Percentiles rank a stretch among this genome's conserved stretches.
phyloP scores from a whole-genome alignment of 805 yeast species.

The Ogataea ganodermae region DNA sequence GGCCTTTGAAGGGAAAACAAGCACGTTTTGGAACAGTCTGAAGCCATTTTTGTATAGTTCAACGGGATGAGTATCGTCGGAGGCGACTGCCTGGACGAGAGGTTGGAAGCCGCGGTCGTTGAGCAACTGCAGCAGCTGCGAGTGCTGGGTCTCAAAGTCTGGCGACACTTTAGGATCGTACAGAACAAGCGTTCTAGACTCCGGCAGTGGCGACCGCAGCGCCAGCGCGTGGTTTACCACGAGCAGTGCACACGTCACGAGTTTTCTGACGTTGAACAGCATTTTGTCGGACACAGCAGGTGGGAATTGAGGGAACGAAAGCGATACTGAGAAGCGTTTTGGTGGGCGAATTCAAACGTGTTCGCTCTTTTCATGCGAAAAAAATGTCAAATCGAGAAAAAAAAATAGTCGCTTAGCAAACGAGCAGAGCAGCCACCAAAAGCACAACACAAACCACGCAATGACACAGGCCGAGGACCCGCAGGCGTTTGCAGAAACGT shows the following conservation, averaged over 20 bases:
- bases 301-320: neutral
- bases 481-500: conserved; percentile 53
- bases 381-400: conserved; percentile 15
- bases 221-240: conserved; percentile 17
- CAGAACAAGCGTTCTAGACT: conserved; percentile 26
- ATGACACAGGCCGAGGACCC: conserved; percentile 19
- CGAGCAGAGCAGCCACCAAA: neutral
- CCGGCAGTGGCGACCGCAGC: conserved; percentile 20
- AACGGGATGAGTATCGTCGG: conserved; percentile 12
- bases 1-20: conserved; percentile 60
- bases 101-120: conserved; percentile 17
- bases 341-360: conserved; percentile 16
- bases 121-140: conserved; percentile 26
- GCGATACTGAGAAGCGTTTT: neutral
- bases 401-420: neutral
- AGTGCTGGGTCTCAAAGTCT: conserved; percentile 24
- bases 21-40: conserved; percentile 53
- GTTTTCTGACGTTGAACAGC: conserved; percentile 13
- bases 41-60: conserved; percentile 44
- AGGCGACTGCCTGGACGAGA: conserved; percentile 29
- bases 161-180: conserved; percentile 22
- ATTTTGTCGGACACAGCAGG: conserved; percentile 2
- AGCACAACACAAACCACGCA: conserved; percentile 15
- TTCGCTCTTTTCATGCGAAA: conserved; percentile 9
- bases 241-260: conserved; percentile 10